Evolutionary conservation across 495 filamentous ascomycete genomes (phyloP).

Genomic region (Cladorrhinum samala): DNA sequence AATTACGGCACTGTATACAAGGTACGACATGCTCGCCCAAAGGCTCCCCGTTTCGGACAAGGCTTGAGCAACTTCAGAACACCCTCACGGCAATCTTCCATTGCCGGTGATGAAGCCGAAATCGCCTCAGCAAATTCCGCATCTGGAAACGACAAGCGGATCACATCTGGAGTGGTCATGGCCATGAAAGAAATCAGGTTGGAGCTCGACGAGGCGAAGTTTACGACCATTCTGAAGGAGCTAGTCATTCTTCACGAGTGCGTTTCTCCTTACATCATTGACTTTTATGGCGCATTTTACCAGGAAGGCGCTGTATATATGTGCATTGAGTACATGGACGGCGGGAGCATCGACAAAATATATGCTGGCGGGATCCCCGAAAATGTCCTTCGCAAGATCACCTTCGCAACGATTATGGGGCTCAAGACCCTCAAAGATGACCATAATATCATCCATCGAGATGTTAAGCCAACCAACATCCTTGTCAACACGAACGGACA

Average conservation of each 20-base stretch:
- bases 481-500: slow-evolving; percentile 84
- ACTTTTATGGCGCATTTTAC: slow-evolving; percentile 98
- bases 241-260: slow-evolving; percentile 94
- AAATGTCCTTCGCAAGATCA: slow-evolving; percentile 80
- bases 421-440: slow-evolving; percentile 93
- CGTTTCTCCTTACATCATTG: slow-evolving; percentile 90
- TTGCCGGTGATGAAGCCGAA: slow-evolving; percentile 26
- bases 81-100: slow-evolving; percentile 28
- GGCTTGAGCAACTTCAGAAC: slow-evolving; percentile 60
- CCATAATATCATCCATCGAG: slow-evolving; percentile 98
- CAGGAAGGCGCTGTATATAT: slow-evolving; percentile 99
- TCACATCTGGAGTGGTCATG: slow-evolving; percentile 72
- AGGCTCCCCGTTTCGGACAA: slow-evolving; percentile 69
- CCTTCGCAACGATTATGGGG: slow-evolving; percentile 84
- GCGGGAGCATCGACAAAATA: slow-evolving; percentile 95
- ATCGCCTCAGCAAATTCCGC: slow-evolving; percentile 12
- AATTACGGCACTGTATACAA: slow-evolving; percentile 99
- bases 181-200: slow-evolving; percentile 99
- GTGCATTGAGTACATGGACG: slow-evolving; percentile 99
- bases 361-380: slow-evolving; percentile 94
- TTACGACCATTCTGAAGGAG: slow-evolving; percentile 97
- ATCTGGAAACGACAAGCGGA: slow-evolving; percentile 13
- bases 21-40: slow-evolving; percentile 77
- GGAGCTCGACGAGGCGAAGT: slow-evolving; percentile 93
- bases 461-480: slow-evolving; percentile 98